A percentile compares a stretch with the other conserved stretches of the same genome.
These are phyloP conservation scores for Coix lacrymajobi DNA, from an alignment of 176 grass and related monocot genomes.

Conservation along the genomic window DNA sequence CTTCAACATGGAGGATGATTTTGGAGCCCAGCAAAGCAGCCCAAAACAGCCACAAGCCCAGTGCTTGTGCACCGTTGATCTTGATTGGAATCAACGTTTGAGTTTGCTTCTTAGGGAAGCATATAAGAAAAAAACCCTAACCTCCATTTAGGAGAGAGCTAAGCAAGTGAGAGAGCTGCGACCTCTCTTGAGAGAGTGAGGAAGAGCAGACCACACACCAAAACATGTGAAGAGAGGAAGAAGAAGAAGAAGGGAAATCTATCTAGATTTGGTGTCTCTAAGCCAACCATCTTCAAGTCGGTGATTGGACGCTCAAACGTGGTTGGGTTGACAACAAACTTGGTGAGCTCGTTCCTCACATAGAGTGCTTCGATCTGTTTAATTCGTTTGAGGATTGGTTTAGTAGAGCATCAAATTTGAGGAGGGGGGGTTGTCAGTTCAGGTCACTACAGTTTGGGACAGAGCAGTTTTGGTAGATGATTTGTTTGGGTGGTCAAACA, in stretches of 20 bases:
- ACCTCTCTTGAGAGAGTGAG: too few relatives aligned
- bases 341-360: neutral
- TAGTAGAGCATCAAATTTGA: constrained; percentile 30
- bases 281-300: neutral
- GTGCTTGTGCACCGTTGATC: neutral
- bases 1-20: neutral
- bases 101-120: neutral
- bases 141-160: neutral
- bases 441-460: neutral
- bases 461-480: neutral
- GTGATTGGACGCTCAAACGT: neutral
- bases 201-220: too few relatives aligned
- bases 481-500: neutral
- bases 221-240: too few relatives aligned
- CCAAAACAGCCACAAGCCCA: neutral
- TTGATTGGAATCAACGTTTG: neutral
- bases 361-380: neutral
- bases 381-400: neutral
- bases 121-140: neutral
- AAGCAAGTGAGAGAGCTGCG: neutral
- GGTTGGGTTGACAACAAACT: neutral
- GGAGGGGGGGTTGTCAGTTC: neutral
- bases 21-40: neutral
- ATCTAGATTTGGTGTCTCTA: neutral
- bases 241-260: neutral